phyloP scores from a whole-genome alignment of 352 stramenopile genomes.

The Globisporangium spinosum region DNA sequence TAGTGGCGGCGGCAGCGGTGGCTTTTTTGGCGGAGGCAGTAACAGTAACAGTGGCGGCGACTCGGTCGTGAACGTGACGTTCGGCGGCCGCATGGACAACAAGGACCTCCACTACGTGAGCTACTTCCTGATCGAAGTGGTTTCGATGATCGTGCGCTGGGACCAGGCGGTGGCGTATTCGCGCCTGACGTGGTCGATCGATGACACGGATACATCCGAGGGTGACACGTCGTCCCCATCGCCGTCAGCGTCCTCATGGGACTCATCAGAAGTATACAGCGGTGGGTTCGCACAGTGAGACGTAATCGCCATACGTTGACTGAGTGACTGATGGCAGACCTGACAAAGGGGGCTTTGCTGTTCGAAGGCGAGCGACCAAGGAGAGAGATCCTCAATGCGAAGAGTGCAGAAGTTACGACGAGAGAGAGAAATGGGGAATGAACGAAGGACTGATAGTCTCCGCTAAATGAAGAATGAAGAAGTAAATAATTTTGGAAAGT shows the following conservation, averaged over 20 bases:
- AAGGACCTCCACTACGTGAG: conserved; percentile 31
- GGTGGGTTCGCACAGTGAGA: neutral
- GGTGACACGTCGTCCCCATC: neutral
- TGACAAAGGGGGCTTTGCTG: neutral
- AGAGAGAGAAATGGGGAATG: neutral
- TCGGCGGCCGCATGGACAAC: conserved; percentile 42
- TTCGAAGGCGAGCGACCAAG: neutral
- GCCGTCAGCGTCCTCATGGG: neutral
- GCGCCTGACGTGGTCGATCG: conserved; percentile 11
- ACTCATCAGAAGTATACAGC: conserved; percentile 13
- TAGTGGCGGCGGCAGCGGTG: neutral
- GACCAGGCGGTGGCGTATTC: conserved; percentile 19
- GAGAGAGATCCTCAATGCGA: neutral
- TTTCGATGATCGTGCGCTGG: conserved; percentile 23
- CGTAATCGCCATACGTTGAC: neutral
- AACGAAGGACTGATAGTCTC: neutral
- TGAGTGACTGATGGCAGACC: neutral
- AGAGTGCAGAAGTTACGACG: neutral
- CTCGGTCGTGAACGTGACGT: conserved; percentile 38
- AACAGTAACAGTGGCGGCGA: neutral
- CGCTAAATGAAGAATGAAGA: neutral
- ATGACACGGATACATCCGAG: neutral
- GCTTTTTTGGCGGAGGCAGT: neutral
- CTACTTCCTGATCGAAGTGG: conserved; percentile 20
- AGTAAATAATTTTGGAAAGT: neutral